Percentiles rank a stretch among this genome's conserved stretches.
These are phyloP conservation scores for Penicillium robsamsonii DNA, from an alignment of 495 filamentous ascomycete species.

Conservation along the genomic window DNA sequence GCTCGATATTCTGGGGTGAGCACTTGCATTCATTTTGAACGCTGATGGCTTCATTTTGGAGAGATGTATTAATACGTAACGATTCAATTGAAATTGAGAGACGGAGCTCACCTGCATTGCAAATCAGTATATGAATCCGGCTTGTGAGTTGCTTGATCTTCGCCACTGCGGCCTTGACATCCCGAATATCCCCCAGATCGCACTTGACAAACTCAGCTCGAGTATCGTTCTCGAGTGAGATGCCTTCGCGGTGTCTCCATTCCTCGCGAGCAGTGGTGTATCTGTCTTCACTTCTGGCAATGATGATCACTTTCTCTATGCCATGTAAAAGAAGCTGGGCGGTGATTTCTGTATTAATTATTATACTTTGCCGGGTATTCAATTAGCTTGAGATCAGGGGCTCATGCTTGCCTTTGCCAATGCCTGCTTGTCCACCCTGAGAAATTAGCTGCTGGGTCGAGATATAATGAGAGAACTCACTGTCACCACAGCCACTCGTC, in stretches of 20 bases:
- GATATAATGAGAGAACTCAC: constrained; percentile 7
- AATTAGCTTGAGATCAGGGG: neutral
- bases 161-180: constrained; percentile 24
- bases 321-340: constrained; percentile 41
- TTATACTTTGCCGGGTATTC: neutral
- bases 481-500: constrained; percentile 41
- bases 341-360: constrained; percentile 30
- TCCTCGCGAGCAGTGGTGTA: constrained; percentile 23
- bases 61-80: neutral
- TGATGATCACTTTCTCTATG: constrained; percentile 34
- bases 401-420: constrained; percentile 29
- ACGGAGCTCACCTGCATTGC: constrained; percentile 35
- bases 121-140: constrained; percentile 38
- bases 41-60: constrained; percentile 2
- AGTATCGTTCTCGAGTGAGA: constrained; percentile 19
- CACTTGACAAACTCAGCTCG: constrained; percentile 33
- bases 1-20: constrained; percentile 33
- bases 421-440: constrained; percentile 40
- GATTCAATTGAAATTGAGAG: neutral
- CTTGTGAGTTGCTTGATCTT: constrained; percentile 20
- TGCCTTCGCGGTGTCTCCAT: constrained; percentile 22
- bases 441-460: neutral
- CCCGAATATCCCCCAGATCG: constrained; percentile 32
- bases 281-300: constrained; percentile 31
- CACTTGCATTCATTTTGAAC: constrained; percentile 22